Conservation (phyloP, 129 eudicot genomes). For the Centella asiatica region DNA sequence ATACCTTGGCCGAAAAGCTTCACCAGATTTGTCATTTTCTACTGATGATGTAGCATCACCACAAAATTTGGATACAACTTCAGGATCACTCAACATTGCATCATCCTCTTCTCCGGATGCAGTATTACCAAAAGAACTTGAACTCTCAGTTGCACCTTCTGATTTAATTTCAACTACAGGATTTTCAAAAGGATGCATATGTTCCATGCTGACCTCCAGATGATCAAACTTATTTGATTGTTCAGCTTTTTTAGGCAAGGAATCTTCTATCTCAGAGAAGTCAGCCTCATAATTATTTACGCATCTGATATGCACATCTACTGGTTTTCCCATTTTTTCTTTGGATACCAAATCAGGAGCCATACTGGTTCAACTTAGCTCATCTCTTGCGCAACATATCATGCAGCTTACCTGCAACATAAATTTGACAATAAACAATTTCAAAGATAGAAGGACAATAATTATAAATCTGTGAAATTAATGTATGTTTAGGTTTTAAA, state of each 20-base stretch:
- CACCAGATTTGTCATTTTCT: too few species aligned
- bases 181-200: slow-evolving; percentile 17
- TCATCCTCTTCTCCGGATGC: not conserved
- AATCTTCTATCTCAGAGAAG: slow-evolving; percentile 7
- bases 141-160: slow-evolving; percentile 47
- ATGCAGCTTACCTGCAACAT: not conserved
- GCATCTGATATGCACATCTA: slow-evolving; percentile 27
- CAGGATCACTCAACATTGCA: slow-evolving; percentile 26
- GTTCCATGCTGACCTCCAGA: slow-evolving; percentile 22
- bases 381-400: not conserved
- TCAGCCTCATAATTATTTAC: slow-evolving; percentile 26
- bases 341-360: slow-evolving; percentile 33
- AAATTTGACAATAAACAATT: not conserved
- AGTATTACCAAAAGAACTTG: slow-evolving; percentile 39
- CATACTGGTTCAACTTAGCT: slow-evolving; percentile 21
- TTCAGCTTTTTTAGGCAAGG: slow-evolving; percentile 10
- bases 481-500: too few species aligned
- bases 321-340: slow-evolving; percentile 29
- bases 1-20: too few species aligned
- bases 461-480: too few species aligned
- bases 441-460: not conserved
- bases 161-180: slow-evolving; percentile 18
- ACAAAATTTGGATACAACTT: slow-evolving; percentile 39
- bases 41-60: too few species aligned
- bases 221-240: slow-evolving; percentile 13